phyloP scores from a whole-genome alignment of 179 eudicot species.

The Beta corolliflora region DNA sequence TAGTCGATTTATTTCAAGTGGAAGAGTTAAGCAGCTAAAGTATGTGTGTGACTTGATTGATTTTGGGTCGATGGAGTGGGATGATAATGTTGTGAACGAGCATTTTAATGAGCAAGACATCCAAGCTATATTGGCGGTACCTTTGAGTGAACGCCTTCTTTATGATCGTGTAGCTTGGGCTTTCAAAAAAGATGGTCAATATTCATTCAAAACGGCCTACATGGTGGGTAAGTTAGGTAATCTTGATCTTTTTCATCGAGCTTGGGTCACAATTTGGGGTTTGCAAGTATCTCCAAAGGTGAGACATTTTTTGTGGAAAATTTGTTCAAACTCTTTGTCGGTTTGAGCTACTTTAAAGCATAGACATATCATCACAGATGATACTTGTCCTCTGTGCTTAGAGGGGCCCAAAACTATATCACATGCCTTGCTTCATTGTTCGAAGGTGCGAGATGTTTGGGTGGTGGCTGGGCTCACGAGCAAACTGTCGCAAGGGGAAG shows the following conservation, averaged over 20 bases:
- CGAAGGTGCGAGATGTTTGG: not conserved
- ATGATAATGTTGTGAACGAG: too few species aligned
- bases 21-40: not conserved
- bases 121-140: not conserved
- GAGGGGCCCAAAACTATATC: not conserved
- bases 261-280: not conserved
- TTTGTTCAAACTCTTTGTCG: not conserved
- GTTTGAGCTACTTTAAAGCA: not conserved
- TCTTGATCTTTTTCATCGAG: not conserved
- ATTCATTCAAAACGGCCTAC: not conserved
- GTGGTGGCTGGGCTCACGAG: not conserved
- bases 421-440: not conserved
- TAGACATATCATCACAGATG: not conserved
- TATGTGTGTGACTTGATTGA: not conserved
- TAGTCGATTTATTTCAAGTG: fast-evolving
- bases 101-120: not conserved
- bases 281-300: not conserved
- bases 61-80: not conserved
- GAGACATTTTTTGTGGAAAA: not conserved
- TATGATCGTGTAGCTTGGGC: not conserved
- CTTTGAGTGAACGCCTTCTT: not conserved
- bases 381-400: not conserved
- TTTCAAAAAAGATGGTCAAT: not conserved
- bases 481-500: not conserved
- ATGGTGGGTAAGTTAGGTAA: not conserved